A percentile compares a stretch with the other conserved stretches of the same genome.
Evolutionary conservation across 805 yeast species (phyloP).

Genomic region (Clavispora asparagi): DNA sequence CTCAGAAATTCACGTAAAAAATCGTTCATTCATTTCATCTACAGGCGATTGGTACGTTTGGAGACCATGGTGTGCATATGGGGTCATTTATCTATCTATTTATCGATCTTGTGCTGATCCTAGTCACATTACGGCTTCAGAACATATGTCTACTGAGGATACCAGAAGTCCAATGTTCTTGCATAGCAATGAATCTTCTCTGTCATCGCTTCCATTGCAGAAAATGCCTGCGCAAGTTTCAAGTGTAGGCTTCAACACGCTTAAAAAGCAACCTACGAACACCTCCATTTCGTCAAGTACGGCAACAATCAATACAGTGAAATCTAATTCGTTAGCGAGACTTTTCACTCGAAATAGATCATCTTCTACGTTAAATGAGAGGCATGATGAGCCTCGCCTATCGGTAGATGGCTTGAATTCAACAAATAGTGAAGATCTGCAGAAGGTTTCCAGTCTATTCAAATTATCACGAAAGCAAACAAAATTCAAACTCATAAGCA

Average conservation of each 20-base stretch:
- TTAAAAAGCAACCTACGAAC: constrained; percentile 9
- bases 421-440: neutral
- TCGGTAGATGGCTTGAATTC: neutral
- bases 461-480: constrained; percentile 3
- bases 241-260: constrained; percentile 11
- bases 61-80: neutral
- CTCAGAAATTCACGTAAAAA: too few relatives aligned
- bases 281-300: constrained; percentile 6
- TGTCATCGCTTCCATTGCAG: constrained; percentile 1
- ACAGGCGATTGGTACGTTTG: too few relatives aligned
- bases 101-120: too few relatives aligned
- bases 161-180: neutral
- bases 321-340: constrained; percentile 2
- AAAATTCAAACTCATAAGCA: constrained; percentile 1
- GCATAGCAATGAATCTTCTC: constrained; percentile 2
- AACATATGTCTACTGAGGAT: neutral
- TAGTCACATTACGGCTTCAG: neutral
- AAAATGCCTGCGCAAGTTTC: constrained; percentile 6
- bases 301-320: constrained; percentile 3
- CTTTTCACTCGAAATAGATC: constrained; percentile 5
- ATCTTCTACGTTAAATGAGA: neutral
- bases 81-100: neutral
- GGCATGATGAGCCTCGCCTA: neutral
- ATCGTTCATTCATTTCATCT: too few relatives aligned
- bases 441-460: constrained; percentile 1